Evolutionary conservation across 1,284 basidiomycete species (phyloP).

Genomic region (Ustilago vetiveriae): DNA sequence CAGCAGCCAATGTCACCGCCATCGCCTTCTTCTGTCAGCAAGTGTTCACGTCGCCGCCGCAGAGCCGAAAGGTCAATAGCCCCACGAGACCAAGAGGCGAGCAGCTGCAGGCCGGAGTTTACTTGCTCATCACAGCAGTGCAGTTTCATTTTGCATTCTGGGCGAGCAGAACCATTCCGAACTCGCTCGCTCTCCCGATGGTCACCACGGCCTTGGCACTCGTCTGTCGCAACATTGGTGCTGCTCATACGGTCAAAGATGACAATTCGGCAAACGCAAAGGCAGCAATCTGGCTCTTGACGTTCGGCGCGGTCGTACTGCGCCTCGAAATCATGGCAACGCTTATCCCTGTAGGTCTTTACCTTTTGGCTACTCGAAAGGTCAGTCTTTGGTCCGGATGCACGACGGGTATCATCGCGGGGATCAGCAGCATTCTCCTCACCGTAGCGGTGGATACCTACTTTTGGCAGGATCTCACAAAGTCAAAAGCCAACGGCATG

Average conservation of each 20-base stretch:
- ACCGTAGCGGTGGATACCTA: slow-evolving; percentile 78
- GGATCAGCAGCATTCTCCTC: slow-evolving; percentile 10
- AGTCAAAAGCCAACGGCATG: slow-evolving; percentile 1
- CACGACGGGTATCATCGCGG: slow-evolving; percentile 22
- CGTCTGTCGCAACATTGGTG: slow-evolving; percentile 69
- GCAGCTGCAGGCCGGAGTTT: slow-evolving; percentile 4
- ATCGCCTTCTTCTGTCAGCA: slow-evolving; percentile 77
- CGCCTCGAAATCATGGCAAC: slow-evolving; percentile 78
- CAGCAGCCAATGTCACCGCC: slow-evolving; percentile 75
- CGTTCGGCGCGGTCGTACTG: slow-evolving; percentile 78
- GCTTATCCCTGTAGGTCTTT: slow-evolving; percentile 51
- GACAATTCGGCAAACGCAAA: neutral
- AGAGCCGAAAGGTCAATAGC: neutral
- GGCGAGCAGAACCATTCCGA: slow-evolving; percentile 90
- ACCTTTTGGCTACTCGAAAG: slow-evolving; percentile 20
- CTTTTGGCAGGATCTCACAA: slow-evolving; percentile 75
- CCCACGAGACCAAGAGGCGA: neutral
- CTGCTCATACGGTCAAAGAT: slow-evolving; percentile 8
- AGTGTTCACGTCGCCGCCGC: slow-evolving; percentile 64
- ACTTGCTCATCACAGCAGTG: slow-evolving; percentile 76
- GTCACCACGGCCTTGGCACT: slow-evolving; percentile 75
- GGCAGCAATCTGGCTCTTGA: slow-evolving; percentile 71
- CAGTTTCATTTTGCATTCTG: slow-evolving; percentile 95
- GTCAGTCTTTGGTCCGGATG: slow-evolving; percentile 16
- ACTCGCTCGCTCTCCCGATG: slow-evolving; percentile 87